Percentiles rank a stretch among this genome's conserved stretches.
These are phyloP conservation scores for Pugionium cornutum DNA, from an alignment of 345 rosid species.

Conservation along the genomic window DNA sequence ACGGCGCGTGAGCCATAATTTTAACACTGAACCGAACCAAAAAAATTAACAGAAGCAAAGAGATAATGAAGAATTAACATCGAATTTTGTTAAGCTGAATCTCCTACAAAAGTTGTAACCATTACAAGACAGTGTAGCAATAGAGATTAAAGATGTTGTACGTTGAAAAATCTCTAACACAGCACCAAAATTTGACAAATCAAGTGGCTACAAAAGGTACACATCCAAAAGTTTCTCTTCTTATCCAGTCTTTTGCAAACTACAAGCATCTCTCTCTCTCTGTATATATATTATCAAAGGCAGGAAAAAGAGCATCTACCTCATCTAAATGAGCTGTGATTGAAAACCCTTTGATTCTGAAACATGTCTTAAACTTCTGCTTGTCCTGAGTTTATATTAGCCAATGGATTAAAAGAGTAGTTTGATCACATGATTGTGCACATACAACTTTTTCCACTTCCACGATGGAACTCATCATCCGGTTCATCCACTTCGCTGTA, in stretches of 20 bases:
- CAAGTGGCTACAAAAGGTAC: slow-evolving; percentile 39
- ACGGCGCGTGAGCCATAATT: not conserved
- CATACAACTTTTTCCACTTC: slow-evolving; percentile 39
- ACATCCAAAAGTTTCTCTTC: slow-evolving; percentile 35
- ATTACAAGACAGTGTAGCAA: slow-evolving; percentile 32
- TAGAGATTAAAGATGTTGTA: slow-evolving; percentile 21
- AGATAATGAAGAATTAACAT: not conserved
- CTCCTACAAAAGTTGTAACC: slow-evolving; percentile 30
- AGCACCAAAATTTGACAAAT: slow-evolving; percentile 30
- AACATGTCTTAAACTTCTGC: too few relatives aligned
- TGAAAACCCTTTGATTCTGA: too few relatives aligned
- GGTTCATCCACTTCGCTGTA: slow-evolving; percentile 43
- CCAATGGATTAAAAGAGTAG: too few relatives aligned
- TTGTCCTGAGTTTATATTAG: too few relatives aligned
- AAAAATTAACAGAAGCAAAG: too few relatives aligned
- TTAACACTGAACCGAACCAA: not conserved
- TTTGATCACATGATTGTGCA: slow-evolving; percentile 40
- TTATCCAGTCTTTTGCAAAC: slow-evolving; percentile 12
- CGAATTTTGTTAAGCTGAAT: not conserved
- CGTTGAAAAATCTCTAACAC: slow-evolving; percentile 24
- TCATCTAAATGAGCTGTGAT: too few relatives aligned
- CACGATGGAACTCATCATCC: slow-evolving; percentile 29
- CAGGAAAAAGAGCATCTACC: too few relatives aligned
- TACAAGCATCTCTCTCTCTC: too few relatives aligned
- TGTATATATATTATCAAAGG: too few relatives aligned